Evolutionary conservation across 2,329 filamentous ascomycete species (phyloP).

Genomic region (Alternaria hordeiaustralica): DNA sequence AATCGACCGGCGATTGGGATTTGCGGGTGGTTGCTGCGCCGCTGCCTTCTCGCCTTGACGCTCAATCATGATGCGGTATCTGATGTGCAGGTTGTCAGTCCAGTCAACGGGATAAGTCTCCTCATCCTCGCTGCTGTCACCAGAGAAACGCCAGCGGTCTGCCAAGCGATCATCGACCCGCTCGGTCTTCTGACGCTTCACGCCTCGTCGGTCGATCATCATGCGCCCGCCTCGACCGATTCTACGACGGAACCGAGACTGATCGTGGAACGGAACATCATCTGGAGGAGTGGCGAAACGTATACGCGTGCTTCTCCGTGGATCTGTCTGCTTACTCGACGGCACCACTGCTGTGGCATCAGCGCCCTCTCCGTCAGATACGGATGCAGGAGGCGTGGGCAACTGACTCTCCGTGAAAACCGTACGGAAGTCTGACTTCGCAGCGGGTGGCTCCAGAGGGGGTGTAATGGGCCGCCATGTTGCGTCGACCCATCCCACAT

Average conservation of each 20-base stretch:
- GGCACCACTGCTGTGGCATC: slow-evolving; percentile 49
- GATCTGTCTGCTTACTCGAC: slow-evolving; percentile 33
- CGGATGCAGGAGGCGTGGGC: slow-evolving; percentile 56
- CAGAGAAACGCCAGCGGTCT: slow-evolving; percentile 78
- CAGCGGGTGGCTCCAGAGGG: slow-evolving; percentile 62
- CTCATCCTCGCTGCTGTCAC: slow-evolving; percentile 80
- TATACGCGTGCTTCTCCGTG: slow-evolving; percentile 39
- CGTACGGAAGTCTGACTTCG: slow-evolving; percentile 49
- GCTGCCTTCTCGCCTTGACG: slow-evolving; percentile 50
- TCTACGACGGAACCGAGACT: slow-evolving; percentile 79
- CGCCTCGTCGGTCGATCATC: slow-evolving; percentile 84
- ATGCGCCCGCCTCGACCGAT: slow-evolving; percentile 83
- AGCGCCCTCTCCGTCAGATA: slow-evolving; percentile 52
- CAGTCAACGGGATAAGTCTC: slow-evolving; percentile 78
- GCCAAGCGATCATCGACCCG: slow-evolving; percentile 42
- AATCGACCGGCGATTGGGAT: slow-evolving; percentile 36
- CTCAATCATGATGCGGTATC: slow-evolving; percentile 61
- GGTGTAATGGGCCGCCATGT: slow-evolving; percentile 86
- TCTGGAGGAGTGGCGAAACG: slow-evolving; percentile 49
- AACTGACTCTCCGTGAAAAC: slow-evolving; percentile 49
- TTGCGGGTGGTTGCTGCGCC: slow-evolving; percentile 32
- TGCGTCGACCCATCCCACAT: slow-evolving; percentile 85
- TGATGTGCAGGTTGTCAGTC: slow-evolving; percentile 63
- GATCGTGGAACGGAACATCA: slow-evolving; percentile 47
- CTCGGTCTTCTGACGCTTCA: slow-evolving; percentile 57